Conservation (phyloP, 176 grass and related monocot genomes). For the Oryza nivara region DNA sequence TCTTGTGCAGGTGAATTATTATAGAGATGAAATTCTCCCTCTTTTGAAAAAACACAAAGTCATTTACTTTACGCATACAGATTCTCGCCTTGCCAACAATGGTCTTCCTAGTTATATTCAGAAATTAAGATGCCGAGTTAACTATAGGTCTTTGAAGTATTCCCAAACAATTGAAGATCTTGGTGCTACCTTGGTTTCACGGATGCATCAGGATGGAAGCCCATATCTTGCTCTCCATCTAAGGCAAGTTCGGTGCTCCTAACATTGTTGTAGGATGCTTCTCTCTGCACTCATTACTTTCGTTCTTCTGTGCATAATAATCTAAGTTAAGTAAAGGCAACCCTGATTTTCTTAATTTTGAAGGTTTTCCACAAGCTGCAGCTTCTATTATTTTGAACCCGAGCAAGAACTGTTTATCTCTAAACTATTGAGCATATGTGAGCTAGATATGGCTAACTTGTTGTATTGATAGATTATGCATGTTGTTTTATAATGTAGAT, state of each 20-base stretch:
- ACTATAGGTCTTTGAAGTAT: conserved; percentile 94
- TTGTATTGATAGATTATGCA: neutral
- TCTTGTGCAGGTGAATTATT: conserved; percentile 82
- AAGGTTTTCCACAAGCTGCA: neutral
- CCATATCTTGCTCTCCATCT: conserved; percentile 98
- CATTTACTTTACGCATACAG: conserved; percentile 98
- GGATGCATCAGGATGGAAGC: conserved; percentile 70
- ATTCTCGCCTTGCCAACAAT: conserved; percentile 97
- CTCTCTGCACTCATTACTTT: neutral
- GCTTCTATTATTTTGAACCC: conserved; percentile 13
- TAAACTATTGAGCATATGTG: conserved; percentile 15
- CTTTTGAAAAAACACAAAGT: conserved; percentile 87
- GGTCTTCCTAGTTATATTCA: conserved; percentile 92
- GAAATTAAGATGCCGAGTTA: conserved; percentile 89
- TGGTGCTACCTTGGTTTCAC: conserved; percentile 78
- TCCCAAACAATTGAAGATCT: conserved; percentile 86
- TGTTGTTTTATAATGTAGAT: conserved; percentile 8
- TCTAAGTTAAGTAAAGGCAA: neutral
- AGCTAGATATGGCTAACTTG: neutral
- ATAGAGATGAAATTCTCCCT: conserved; percentile 90
- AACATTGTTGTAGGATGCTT: conserved; percentile 34
- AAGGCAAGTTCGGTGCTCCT: conserved; percentile 62
- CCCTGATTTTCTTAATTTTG: conserved; percentile 9
- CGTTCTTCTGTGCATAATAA: neutral
- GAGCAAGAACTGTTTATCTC: conserved; percentile 10